Conservation (phyloP, 768 basidiomycete genomes). For the Hygrophorus russula region DNA sequence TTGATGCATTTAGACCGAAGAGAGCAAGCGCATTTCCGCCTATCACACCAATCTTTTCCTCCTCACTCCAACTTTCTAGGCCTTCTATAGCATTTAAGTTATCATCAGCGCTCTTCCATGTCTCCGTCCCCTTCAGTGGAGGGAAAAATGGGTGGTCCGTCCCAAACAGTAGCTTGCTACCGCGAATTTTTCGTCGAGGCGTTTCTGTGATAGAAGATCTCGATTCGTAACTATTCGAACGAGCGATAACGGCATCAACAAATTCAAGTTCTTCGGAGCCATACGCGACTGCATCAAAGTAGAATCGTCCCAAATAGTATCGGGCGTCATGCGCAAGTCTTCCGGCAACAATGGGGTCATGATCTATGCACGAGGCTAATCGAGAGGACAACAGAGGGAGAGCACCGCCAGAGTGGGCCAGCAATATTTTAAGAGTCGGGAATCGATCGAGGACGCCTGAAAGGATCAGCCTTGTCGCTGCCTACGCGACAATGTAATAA, state of each 20-base stretch:
- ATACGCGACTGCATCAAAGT: conserved; percentile 83
- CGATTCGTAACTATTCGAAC: conserved; percentile 39
- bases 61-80: conserved; percentile 48
- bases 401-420: conserved; percentile 83
- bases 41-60: conserved; percentile 52
- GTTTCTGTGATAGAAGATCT: conserved; percentile 18
- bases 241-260: conserved; percentile 56
- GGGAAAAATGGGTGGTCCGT: conserved; percentile 92
- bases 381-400: conserved; percentile 78
- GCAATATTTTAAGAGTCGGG: conserved; percentile 62
- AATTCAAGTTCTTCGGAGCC: conserved; percentile 79
- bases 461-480: conserved; percentile 71
- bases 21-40: conserved; percentile 66
- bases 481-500: conserved; percentile 20
- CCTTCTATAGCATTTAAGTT: conserved; percentile 71
- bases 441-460: conserved; percentile 73
- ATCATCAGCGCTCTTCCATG: conserved; percentile 79
- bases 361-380: conserved; percentile 73
- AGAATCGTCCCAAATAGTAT: conserved; percentile 71
- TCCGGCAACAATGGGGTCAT: conserved; percentile 71
- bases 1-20: conserved; percentile 34
- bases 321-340: conserved; percentile 74
- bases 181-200: conserved; percentile 35
- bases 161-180: conserved; percentile 61
- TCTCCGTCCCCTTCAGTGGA: conserved; percentile 52